Conservation (phyloP, 768 basidiomycete genomes). For the Naganishia kalamii region DNA sequence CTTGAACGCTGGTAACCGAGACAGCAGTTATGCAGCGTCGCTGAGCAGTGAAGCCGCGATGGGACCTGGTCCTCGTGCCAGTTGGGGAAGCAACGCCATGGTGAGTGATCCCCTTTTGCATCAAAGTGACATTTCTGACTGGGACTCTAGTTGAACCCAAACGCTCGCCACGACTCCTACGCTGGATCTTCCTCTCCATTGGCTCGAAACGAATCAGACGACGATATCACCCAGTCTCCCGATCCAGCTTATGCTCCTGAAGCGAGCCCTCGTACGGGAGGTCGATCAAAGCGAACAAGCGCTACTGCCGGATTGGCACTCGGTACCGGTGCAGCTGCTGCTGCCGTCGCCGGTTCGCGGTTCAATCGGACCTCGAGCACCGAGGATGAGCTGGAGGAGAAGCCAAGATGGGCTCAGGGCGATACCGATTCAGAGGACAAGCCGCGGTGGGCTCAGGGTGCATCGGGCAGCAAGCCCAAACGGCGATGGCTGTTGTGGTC, state of each 20-base stretch:
- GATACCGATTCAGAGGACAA: slow-evolving; percentile 20
- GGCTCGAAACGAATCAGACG: slow-evolving; percentile 13
- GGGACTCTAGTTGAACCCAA: not conserved
- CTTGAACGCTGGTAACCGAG: slow-evolving; percentile 3
- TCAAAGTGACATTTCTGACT: not conserved
- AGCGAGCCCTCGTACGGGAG: not conserved
- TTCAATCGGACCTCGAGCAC: slow-evolving; percentile 25
- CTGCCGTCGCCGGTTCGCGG: slow-evolving; percentile 27
- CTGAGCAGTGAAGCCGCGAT: not conserved
- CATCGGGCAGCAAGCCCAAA: slow-evolving; percentile 23
- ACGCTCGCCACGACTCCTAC: not conserved
- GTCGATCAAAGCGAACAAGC: not conserved
- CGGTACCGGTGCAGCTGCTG: slow-evolving; percentile 31
- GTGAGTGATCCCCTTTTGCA: not conserved
- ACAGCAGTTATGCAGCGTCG: slow-evolving; percentile 12
- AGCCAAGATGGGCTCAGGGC: slow-evolving; percentile 24
- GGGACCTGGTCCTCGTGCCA: not conserved
- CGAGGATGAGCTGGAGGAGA: slow-evolving; percentile 37
- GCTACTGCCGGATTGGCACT: slow-evolving; percentile 15
- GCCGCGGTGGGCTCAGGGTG: slow-evolving; percentile 28
- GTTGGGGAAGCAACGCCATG: slow-evolving; percentile 19
- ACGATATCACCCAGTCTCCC: not conserved
- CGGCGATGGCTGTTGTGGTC: slow-evolving; percentile 35
- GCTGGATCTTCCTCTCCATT: slow-evolving; percentile 2
- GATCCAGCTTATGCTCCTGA: slow-evolving; percentile 6